Base-by-base conservation (phyloP, 2,329 filamentous ascomycete species). In the Colletotrichum lupini region DNA sequence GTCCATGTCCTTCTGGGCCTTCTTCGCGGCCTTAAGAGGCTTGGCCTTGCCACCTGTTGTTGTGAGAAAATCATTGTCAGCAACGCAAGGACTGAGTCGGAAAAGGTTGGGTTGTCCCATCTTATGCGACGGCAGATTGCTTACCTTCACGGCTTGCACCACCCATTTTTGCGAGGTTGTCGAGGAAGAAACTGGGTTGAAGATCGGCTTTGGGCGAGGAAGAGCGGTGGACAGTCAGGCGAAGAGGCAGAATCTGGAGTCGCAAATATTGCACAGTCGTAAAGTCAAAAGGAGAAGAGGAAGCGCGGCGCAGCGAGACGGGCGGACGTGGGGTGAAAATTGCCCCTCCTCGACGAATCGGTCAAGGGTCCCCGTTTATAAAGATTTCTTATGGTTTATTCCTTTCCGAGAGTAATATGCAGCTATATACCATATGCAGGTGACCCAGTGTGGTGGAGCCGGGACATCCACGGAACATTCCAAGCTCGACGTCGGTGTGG, bases 11-110 rank as follows among this genome's bases (percentile, higher is more conserved):
- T 92, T 93, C 81, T 89, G 87, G 67, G 90, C 88, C 90, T 96
- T 97, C 92, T 98, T 98, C 74, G 94, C 88, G 77, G 93, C 90
- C 92, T 98, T 98, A 85, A 95, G 87, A 78, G 93, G 93, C 90
- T 95, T 95, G 78, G 86, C 91, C 88, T 95, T 95, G 88, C 93
- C 93, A 83, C 93, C 93, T 95, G 75, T 22, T 30, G 22, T 22
- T 56, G 53, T 28, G n/a, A 61, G 26, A 19, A 60, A 26, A 32
- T 28, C 24, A 35, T 42, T 7, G 72, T 71, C 58, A 62, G 67
- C 65, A 57, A 28, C 24, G 19, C 30, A 28, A 19, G 12, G 19
- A n/a, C 26, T 57, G 73, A 16, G 22, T 19, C 3, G 42, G 12
- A 28, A 9, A 2, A 28, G 37, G 30, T 9, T 32, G 8, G 26